phyloP scores from a whole-genome alignment of 140 eudicot genomes.

The Cichorium intybus region DNA sequence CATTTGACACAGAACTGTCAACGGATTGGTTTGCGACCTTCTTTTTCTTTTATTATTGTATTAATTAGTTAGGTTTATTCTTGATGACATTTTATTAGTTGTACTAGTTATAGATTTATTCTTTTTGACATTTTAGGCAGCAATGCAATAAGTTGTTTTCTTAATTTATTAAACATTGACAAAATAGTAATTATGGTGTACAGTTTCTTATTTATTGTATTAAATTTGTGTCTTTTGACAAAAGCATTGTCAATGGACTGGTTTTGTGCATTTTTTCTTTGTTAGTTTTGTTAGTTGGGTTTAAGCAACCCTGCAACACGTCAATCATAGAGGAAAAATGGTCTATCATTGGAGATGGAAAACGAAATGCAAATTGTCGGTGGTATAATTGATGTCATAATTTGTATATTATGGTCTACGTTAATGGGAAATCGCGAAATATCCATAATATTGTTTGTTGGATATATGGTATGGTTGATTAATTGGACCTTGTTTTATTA shows the following conservation, averaged over 20 bases:
- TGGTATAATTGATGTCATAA: not conserved
- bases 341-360: not conserved
- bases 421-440: not conserved
- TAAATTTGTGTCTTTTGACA: not conserved
- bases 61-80: not conserved
- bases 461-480: constrained; percentile 1
- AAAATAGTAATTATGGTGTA: not conserved
- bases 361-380: not conserved
- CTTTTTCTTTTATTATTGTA: no score
- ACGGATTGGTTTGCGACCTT: no score
- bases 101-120: no score
- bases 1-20: no score
- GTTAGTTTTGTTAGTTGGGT: not conserved
- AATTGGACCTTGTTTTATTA: not conserved
- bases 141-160: not conserved
- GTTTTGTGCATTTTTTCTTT: not conserved
- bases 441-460: not conserved
- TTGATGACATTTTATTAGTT: not conserved
- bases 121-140: not conserved
- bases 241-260: constrained; percentile 2
- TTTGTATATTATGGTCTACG: not conserved
- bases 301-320: constrained; percentile 9
- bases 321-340: constrained; percentile 6
- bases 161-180: not conserved
- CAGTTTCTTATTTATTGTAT: not conserved